Evolutionary conservation across 768 basidiomycete species (phyloP).

Genomic region (Lactarius hengduanensis): DNA sequence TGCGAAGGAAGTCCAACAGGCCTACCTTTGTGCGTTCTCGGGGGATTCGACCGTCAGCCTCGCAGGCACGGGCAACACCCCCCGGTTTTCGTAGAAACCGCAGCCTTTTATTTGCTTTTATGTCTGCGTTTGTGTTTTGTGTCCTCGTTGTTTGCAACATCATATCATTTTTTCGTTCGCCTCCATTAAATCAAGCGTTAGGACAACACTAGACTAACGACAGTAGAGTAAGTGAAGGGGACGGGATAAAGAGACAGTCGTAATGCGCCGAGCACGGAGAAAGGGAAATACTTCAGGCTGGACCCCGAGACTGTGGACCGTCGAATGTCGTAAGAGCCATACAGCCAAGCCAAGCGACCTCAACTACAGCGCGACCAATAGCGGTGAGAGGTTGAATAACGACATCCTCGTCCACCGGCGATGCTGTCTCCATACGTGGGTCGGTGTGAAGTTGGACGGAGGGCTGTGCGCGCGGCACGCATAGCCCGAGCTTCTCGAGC

Average conservation of each 20-base stretch:
- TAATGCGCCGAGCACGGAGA: too few species aligned
- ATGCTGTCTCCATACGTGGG: slow-evolving; percentile 35
- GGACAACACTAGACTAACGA: too few species aligned
- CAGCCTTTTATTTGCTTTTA: neutral
- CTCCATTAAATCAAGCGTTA: too few species aligned
- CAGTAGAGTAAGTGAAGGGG: too few species aligned
- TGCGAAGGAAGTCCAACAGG: too few species aligned
- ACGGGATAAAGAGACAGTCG: too few species aligned
- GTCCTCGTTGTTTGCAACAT: neutral
- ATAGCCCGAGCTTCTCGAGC: slow-evolving; percentile 70
- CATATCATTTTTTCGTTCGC: too few species aligned
- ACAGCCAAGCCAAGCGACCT: slow-evolving; percentile 56
- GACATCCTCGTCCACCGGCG: slow-evolving; percentile 43
- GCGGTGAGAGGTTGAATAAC: slow-evolving; percentile 47
- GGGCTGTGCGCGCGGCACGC: slow-evolving; percentile 34
- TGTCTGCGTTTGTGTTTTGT: neutral
- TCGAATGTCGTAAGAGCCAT: slow-evolving; percentile 48
- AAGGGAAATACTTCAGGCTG: neutral
- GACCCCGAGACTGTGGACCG: slow-evolving; percentile 3
- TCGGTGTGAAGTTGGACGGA: slow-evolving; percentile 1
- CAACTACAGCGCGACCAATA: slow-evolving; percentile 50
- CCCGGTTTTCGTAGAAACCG: neutral
- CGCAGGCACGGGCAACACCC: neutral
- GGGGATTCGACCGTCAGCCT: slow-evolving; percentile 9
- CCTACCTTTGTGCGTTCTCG: too few species aligned